Base-by-base conservation (phyloP, 192 early-diverging fungal species). In the Podila horticola region DNA sequence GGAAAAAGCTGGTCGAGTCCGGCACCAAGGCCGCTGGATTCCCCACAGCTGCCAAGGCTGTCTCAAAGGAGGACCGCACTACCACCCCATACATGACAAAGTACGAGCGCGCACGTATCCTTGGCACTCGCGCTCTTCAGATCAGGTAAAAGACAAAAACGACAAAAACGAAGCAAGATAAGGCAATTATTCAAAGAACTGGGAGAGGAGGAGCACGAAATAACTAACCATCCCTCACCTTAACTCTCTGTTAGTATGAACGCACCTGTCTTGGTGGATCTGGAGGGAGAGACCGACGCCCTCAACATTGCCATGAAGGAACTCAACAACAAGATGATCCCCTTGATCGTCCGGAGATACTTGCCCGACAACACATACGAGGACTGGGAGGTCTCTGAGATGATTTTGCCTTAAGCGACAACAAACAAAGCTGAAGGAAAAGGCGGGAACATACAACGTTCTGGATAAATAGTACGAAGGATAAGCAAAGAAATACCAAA, bases 21-120 rank as follows among this genome's bases (percentile, higher is more conserved):
- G 49, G 49, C 61, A 15, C 41, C 41, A 81, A 81, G 50, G 63
- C 66, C 15, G 31, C 36, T 1, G 62, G 33, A 38, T 64, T 64
- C 26, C 31, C 66, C 33, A 59, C 69, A 12, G 71, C 77, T 33
- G 66, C 71, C 28, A 81, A 81, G 62, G 77, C 77, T 33, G 77
- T 81, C 11, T 72, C 87, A n/a, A 92, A 92, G 76, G 95, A 96
- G 75, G 77, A 81, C 28, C 92, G 92, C 71, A 92, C 94, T 61
- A 98, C 98, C 13, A 98, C 98, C 28, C 97, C 98, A 34, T 99
- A 97, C 84, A 95, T 99, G 95, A 99, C 98, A 62, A 98, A 97
- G 82, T 99, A 99, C 86, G 98, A 99, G 85, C 93, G 94, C 58
- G 93, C 95, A 58, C 89, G 94, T 77, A 89, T 96, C 65, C 84